These are phyloP conservation scores for Cephaloascus fragrans DNA, from an alignment of 805 yeast species.

Conservation along the genomic window DNA sequence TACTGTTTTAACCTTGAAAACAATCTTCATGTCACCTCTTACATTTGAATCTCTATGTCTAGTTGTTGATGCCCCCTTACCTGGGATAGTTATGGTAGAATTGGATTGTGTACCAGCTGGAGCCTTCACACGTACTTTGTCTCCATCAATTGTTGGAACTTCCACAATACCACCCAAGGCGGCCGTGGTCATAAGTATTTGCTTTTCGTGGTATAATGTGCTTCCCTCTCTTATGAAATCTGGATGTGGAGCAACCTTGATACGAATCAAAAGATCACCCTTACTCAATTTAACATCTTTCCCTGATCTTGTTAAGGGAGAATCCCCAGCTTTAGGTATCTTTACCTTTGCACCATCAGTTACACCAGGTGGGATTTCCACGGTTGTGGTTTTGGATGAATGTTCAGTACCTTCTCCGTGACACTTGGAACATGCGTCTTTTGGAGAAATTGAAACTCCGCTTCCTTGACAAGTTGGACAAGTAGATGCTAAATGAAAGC, in stretches of 20 bases:
- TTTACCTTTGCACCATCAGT: constrained; percentile 79
- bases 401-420: constrained; percentile 84
- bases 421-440: constrained; percentile 70
- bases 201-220: constrained; percentile 54
- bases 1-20: constrained; percentile 59
- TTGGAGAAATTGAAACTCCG: constrained; percentile 65
- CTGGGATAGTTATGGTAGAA: constrained; percentile 64
- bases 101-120: constrained; percentile 81
- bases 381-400: constrained; percentile 56
- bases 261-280: constrained; percentile 83
- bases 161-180: constrained; percentile 87
- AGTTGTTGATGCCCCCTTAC: constrained; percentile 75
- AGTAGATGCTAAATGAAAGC: constrained; percentile 94
- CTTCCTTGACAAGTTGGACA: constrained; percentile 83
- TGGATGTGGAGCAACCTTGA: constrained; percentile 69
- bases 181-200: constrained; percentile 90
- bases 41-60: constrained; percentile 33
- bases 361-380: constrained; percentile 84
- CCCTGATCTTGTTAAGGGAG: constrained; percentile 70
- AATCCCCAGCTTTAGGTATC: constrained; percentile 83
- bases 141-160: constrained; percentile 87
- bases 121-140: constrained; percentile 64
- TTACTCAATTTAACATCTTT: constrained; percentile 57
- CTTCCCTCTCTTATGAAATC: constrained; percentile 57
- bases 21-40: constrained; percentile 77